Evolutionary conservation across 106 monocot genomes (phyloP).

Genomic region (Dendrobium officinale): DNA sequence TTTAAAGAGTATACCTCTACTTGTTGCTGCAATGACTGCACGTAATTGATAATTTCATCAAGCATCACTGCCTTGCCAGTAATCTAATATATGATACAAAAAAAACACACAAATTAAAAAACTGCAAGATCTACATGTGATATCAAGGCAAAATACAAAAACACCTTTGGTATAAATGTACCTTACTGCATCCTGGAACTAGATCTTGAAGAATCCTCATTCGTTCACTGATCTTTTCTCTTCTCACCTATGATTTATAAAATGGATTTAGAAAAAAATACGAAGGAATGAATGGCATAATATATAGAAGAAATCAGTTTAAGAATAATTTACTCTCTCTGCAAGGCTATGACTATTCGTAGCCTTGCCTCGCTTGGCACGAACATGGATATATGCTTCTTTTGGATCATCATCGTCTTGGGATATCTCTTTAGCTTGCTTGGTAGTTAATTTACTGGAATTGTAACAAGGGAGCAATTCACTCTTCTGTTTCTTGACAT

Average conservation of each 20-base stretch:
- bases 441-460: slow-evolving; percentile 10
- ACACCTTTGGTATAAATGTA: slow-evolving; percentile 5
- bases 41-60: slow-evolving; percentile 35
- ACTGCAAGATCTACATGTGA: not conserved
- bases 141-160: not conserved
- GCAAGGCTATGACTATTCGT: slow-evolving; percentile 94
- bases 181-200: slow-evolving; percentile 94
- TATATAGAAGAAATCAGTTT: not conserved
- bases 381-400: slow-evolving; percentile 64
- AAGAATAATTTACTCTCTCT: slow-evolving; percentile 53
- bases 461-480: slow-evolving; percentile 1
- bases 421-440: slow-evolving; percentile 19
- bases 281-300: not conserved
- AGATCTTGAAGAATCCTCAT: slow-evolving; percentile 88
- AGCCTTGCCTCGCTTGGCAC: slow-evolving; percentile 83
- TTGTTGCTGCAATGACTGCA: slow-evolving; percentile 34
- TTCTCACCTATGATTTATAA: slow-evolving; percentile 45
- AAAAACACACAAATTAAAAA: not conserved
- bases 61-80: slow-evolving; percentile 64
- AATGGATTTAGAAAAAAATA: not conserved
- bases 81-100: slow-evolving; percentile 28
- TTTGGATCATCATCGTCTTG: slow-evolving; percentile 24
- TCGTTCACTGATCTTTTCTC: slow-evolving; percentile 92
- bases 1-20: slow-evolving; percentile 20
- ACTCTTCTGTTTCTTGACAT: slow-evolving; percentile 29